phyloP scores from a whole-genome alignment of 1,139 yeast genomes.

The Scheffersomyces cryptocercus region DNA sequence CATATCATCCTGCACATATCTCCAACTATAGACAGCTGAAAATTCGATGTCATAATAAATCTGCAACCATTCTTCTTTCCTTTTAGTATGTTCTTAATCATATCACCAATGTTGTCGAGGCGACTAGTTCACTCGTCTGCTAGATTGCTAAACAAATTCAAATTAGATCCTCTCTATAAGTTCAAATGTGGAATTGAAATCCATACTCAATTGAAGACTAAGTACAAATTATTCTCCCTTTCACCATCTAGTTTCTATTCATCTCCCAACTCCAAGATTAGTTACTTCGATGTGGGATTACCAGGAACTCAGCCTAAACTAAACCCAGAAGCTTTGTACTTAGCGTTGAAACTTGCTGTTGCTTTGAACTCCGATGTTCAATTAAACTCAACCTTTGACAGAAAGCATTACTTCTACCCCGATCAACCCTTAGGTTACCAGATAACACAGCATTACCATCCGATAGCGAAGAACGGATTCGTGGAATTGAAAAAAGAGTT shows the following conservation, averaged over 20 bases:
- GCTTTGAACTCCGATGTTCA: constrained; percentile 68
- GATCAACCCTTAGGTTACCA: constrained; percentile 98
- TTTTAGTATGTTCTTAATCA: too few relatives aligned
- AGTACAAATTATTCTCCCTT: constrained; percentile 71
- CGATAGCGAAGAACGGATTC: constrained; percentile 71
- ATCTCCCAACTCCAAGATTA: constrained; percentile 67
- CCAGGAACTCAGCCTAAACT: constrained; percentile 93
- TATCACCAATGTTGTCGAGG: background rate
- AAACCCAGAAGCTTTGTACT: constrained; percentile 71
- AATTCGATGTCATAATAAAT: too few relatives aligned
- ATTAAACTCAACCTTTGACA: constrained; percentile 66
- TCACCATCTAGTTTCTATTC: constrained; percentile 52
- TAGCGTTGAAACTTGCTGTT: constrained; percentile 72
- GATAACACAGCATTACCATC: constrained; percentile 84
- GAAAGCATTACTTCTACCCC: constrained; percentile 94
- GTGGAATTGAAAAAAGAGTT: constrained; percentile 47
- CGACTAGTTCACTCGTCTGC: background rate
- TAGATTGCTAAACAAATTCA: constrained; percentile 5
- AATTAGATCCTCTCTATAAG: constrained; percentile 22
- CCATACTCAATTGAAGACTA: constrained; percentile 83
- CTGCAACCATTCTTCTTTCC: background rate
- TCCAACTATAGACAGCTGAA: too few relatives aligned
- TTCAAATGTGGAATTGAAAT: constrained; percentile 90
- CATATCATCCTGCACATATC: too few relatives aligned
- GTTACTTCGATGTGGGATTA: constrained; percentile 80